phyloP scores from a whole-genome alignment of 768 basidiomycete species.

The Tricholoma bakamatsutake region DNA sequence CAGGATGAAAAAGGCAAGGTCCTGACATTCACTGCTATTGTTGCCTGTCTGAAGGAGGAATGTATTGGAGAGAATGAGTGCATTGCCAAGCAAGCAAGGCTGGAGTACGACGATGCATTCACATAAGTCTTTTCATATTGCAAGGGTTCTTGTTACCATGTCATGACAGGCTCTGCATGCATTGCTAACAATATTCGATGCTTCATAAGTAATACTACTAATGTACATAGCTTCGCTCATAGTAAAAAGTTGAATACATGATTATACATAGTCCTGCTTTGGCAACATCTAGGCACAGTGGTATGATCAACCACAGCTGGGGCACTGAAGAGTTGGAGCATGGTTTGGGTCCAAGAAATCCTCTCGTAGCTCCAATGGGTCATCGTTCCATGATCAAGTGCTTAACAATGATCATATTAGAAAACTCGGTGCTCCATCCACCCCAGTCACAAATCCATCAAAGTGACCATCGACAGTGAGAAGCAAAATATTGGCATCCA shows the following conservation, averaged over 20 bases:
- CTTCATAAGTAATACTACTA: no score
- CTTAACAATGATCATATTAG: slow-evolving; percentile 34
- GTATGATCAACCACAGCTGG: neutral
- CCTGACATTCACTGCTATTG: no score
- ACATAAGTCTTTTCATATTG: neutral
- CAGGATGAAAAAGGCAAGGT: no score
- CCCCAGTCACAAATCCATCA: slow-evolving; percentile 32
- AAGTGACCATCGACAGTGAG: slow-evolving; percentile 33
- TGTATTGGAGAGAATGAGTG: no score
- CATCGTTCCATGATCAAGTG: slow-evolving; percentile 37
- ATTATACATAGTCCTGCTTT: no score
- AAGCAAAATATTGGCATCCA: no score
- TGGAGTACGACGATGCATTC: neutral
- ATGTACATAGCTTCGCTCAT: no score
- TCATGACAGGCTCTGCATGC: neutral
- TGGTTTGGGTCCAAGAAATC: slow-evolving; percentile 30
- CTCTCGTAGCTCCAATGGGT: slow-evolving; percentile 23
- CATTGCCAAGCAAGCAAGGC: neutral
- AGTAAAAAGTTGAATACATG: no score
- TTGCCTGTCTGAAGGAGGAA: no score
- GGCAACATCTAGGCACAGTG: neutral
- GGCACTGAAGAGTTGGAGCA: neutral
- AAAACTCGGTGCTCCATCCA: slow-evolving; percentile 37
- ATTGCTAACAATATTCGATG: neutral
- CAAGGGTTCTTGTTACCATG: neutral